Evolutionary conservation across 1,284 basidiomycete genomes (phyloP), one percentile per base, ranked within the genome.

Genomic region (Sporisorium exsertum): DNA sequence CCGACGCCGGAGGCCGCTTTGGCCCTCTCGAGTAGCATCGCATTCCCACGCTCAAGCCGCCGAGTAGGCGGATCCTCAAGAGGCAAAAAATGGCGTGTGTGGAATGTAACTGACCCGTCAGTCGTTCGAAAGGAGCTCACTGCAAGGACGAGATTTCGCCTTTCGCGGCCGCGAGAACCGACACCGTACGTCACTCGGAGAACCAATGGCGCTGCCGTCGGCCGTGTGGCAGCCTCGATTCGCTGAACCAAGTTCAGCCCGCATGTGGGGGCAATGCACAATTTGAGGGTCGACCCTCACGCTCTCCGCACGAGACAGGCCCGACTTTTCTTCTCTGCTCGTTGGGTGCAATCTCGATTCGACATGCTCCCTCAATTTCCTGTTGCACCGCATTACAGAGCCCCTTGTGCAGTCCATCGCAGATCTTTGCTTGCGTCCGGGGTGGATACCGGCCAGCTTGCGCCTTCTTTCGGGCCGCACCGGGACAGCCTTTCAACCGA

Each of bases 31-130:
- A 15, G 5, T 27, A 15, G 27, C 47, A 16, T 10, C 29, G 27
- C 27, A 12, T 50, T 50, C 49, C 49, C 49, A 50, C 49, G 49
- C 49, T 50, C 49, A 18, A 50, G 49, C 49, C 49, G n/a, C 49
- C 49, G 49, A 50, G 49, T 16, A 15, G 26, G 18, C 15, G 46
- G 20, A 29, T 49, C 46, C 16, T 40, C 2, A 2, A 4, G 46
- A 29, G 12, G 46, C 46, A 8, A 16, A 29, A 32, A 8, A 40
- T 16, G 37, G 37, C 15, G 15, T 13, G 35, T n/a, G n/a, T n/a
- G n/a, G n/a, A n/a, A n/a, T n/a, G n/a, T n/a, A n/a, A n/a, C n/a
- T n/a, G n/a, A n/a, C n/a, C n/a, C n/a, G n/a, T n/a, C n/a, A n/a
- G n/a, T 37, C 35, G 35, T 35, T 35, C 35, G 35, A 35, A 15